phyloP scores from a whole-genome alignment of 2,329 filamentous ascomycete species.

The Monilinia laxa region DNA sequence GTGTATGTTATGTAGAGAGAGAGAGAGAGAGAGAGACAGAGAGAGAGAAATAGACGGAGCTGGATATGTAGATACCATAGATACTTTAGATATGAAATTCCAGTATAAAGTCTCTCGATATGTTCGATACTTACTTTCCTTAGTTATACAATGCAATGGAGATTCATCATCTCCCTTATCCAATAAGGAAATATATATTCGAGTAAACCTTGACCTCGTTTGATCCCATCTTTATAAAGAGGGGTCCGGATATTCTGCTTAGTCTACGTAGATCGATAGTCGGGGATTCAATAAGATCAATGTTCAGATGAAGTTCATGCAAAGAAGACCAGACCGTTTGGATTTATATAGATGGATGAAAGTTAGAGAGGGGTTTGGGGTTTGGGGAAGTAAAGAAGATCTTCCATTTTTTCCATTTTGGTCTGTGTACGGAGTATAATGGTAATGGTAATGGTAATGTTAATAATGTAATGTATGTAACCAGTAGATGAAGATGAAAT shows the following conservation, averaged over 20 bases:
- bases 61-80: too few species aligned
- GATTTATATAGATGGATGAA: neutral
- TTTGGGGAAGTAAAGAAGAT: neutral
- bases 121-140: neutral
- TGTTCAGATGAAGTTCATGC: slow-evolving; percentile 24
- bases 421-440: too few species aligned
- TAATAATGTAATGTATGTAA: too few species aligned
- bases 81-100: too few species aligned
- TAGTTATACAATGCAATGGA: slow-evolving; percentile 4
- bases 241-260: slow-evolving; percentile 2
- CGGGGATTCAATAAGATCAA: neutral
- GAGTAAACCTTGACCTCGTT: neutral
- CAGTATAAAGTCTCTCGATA: neutral
- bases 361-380: neutral
- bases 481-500: too few species aligned
- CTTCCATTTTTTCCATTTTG: too few species aligned
- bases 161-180: slow-evolving; percentile 1
- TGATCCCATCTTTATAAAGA: neutral
- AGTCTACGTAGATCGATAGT: neutral
- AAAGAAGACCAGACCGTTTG: neutral
- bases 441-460: too few species aligned
- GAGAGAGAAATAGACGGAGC: too few species aligned
- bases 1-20: neutral
- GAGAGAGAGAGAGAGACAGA: too few species aligned
- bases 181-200: neutral